phyloP scores from a whole-genome alignment of 495 filamentous ascomycete genomes.

The Hypoxylon fragiforme region DNA sequence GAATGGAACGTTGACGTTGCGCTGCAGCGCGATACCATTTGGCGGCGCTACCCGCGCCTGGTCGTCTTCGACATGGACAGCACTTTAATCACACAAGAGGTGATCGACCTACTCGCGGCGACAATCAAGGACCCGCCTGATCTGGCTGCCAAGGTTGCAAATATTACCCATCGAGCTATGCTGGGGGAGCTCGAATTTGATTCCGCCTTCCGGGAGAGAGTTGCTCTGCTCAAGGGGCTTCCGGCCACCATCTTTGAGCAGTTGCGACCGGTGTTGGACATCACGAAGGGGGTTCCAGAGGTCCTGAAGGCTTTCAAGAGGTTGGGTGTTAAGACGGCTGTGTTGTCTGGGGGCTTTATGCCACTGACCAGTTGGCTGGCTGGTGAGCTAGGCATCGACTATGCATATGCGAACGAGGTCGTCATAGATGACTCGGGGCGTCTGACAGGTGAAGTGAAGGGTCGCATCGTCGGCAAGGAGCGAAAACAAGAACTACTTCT shows the following conservation, averaged over 20 bases:
- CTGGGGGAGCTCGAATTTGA: conserved; percentile 96
- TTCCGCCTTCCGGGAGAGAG: conserved; percentile 74
- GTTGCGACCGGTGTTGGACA: conserved; percentile 70
- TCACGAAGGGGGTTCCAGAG: conserved; percentile 78
- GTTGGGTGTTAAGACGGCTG: conserved; percentile 81
- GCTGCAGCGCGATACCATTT: conserved; percentile 70
- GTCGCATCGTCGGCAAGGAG: conserved; percentile 79
- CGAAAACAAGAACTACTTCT: conserved; percentile 76
- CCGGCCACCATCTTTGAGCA: conserved; percentile 78
- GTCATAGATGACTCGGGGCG: conserved; percentile 61
- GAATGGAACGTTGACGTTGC: conserved; percentile 87
- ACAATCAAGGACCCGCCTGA: conserved; percentile 64
- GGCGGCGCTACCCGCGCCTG: conserved; percentile 74
- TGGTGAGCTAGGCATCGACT: conserved; percentile 76
- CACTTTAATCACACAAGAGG: conserved; percentile 93
- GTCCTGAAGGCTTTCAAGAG: conserved; percentile 71
- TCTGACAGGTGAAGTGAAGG: conserved; percentile 80
- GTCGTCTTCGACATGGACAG: conserved; percentile 98
- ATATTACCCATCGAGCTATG: conserved; percentile 93
- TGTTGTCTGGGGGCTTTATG: conserved; percentile 88
- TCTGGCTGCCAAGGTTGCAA: conserved; percentile 58
- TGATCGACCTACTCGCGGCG: conserved; percentile 90
- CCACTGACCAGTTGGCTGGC: conserved; percentile 87
- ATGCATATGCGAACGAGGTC: conserved; percentile 85
- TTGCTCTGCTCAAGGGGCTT: conserved; percentile 78